Percentiles rank a stretch among this genome's conserved stretches.
Evolutionary conservation across 495 filamentous ascomycete genomes (phyloP).

Genomic region (Lasiosphaeris hirsuta): DNA sequence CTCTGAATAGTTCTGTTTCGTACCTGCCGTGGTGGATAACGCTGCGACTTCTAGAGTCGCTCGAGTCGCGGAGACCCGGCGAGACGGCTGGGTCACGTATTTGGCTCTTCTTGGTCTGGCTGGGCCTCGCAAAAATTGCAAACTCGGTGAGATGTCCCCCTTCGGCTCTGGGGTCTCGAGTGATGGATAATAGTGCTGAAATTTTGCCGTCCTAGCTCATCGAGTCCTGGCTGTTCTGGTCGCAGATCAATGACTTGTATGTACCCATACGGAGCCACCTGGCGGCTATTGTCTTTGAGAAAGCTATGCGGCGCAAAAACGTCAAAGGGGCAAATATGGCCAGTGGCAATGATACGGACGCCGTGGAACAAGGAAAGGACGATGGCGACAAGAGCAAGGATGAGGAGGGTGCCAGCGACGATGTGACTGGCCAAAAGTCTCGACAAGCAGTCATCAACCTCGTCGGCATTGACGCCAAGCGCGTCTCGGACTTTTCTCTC

Average conservation of each 20-base stretch:
- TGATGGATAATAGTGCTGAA: too few relatives aligned
- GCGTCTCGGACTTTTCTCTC: constrained; percentile 64
- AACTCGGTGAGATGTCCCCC: constrained; percentile 37
- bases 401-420: constrained; percentile 4
- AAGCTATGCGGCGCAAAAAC: constrained; percentile 72
- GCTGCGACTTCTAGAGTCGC: constrained; percentile 53
- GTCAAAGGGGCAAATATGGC: constrained; percentile 44
- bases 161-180: too few relatives aligned
- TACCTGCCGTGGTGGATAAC: constrained; percentile 58
- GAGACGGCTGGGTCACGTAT: constrained; percentile 35
- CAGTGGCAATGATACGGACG: too few relatives aligned
- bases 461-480: constrained; percentile 67
- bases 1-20: constrained; percentile 49
- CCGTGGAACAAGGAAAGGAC: too few relatives aligned
- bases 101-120: constrained; percentile 58
- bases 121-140: constrained; percentile 52
- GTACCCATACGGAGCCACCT: constrained; percentile 63
- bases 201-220: constrained; percentile 44
- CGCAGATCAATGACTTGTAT: constrained; percentile 42
- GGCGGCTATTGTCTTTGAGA: constrained; percentile 65
- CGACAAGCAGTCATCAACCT: constrained; percentile 73
- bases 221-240: constrained; percentile 60
- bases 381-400: not conserved
- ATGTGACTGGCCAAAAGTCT: constrained; percentile 34
- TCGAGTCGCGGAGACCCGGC: constrained; percentile 51